Conservation (phyloP, 148 eudicot species). For the Polygonum aviculare region DNA sequence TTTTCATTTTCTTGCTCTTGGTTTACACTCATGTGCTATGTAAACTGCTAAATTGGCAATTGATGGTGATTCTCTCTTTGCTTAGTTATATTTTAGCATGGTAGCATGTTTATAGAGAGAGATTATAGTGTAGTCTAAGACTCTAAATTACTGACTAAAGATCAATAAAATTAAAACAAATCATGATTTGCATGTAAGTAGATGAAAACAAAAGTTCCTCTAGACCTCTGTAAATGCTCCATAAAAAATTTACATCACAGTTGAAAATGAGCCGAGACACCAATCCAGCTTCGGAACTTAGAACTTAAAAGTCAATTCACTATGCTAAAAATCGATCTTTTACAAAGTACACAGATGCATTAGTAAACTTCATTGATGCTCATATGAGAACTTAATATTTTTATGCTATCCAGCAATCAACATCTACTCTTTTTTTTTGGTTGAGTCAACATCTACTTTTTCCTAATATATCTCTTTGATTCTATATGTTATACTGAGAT, state of each 20-base stretch:
- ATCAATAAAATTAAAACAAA: not conserved
- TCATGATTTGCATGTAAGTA: not conserved
- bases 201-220: not conserved
- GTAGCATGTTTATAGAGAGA: too few species aligned
- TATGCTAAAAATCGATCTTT: not conserved
- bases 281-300: not conserved
- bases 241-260: not conserved
- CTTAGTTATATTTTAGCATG: too few species aligned
- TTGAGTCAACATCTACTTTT: too few species aligned
- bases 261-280: not conserved
- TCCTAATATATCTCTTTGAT: not conserved
- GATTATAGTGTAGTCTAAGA: too few species aligned
- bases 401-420: not conserved
- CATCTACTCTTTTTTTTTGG: too few species aligned
- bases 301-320: not conserved
- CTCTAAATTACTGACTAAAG: not conserved
- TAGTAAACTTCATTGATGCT: not conserved
- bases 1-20: too few species aligned
- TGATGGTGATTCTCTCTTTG: too few species aligned
- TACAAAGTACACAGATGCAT: not conserved
- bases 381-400: not conserved
- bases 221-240: conserved; percentile 1
- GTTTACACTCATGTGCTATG: too few species aligned
- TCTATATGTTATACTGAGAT: not conserved
- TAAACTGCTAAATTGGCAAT: too few species aligned